These are phyloP conservation scores for Carex arenaria DNA, from an alignment of 202 grass and related monocot species.

Conservation along the genomic window DNA sequence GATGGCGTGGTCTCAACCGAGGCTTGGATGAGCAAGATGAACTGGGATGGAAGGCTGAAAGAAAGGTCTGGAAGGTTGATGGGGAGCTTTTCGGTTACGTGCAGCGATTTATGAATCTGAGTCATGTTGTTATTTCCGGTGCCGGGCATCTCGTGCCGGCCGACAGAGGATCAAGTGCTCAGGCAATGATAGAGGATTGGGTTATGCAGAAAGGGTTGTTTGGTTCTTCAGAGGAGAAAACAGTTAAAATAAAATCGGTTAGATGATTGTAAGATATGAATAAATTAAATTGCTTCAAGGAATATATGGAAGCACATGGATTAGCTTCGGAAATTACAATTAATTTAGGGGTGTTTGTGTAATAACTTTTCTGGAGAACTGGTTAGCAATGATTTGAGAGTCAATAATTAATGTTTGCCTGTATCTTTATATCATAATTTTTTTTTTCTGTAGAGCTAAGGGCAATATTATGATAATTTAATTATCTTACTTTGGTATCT, in stretches of 20 bases:
- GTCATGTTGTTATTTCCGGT: constrained; percentile 45
- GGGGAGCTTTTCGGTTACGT: constrained; percentile 20
- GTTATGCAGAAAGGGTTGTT: constrained; percentile 39
- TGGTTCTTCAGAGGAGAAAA: neutral
- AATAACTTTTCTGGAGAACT: neutral
- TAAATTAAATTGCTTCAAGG: neutral
- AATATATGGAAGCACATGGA: neutral
- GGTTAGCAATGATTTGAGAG: neutral
- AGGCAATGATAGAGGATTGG: constrained; percentile 69
- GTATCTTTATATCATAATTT: neutral
- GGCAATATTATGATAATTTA: neutral
- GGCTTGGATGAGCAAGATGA: constrained; percentile 38
- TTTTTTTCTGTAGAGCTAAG: neutral
- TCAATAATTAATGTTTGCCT: neutral
- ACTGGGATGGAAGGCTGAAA: constrained; percentile 34
- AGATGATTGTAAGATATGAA: neutral
- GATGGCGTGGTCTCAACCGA: constrained; percentile 39
- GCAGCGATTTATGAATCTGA: constrained; percentile 25
- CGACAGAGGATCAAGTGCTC: constrained; percentile 31
- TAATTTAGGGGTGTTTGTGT: neutral
- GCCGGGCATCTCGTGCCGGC: constrained; percentile 56
- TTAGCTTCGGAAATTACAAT: neutral
- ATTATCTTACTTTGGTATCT: neutral
- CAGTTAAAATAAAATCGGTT: neutral
- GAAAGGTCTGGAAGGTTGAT: constrained; percentile 33